phyloP scores from a whole-genome alignment of 805 yeast species.

The Ogataea kodamae region DNA sequence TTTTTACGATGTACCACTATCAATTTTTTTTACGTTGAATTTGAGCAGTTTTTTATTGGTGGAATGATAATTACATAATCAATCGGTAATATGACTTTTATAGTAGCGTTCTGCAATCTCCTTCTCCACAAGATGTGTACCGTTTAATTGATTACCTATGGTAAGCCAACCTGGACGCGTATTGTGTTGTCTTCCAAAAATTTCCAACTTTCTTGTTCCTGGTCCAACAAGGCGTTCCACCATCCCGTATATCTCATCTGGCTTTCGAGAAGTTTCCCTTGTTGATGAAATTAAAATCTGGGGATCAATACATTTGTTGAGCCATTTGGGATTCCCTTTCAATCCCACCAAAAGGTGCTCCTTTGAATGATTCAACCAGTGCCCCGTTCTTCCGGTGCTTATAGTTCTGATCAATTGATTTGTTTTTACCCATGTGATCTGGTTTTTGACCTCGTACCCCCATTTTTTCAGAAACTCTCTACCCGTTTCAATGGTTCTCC shows the following conservation, averaged over 20 bases:
- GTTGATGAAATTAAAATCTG: slow-evolving; percentile 80
- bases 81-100: too few relatives aligned
- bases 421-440: slow-evolving; percentile 85
- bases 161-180: slow-evolving; percentile 88
- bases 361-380: slow-evolving; percentile 93
- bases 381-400: slow-evolving; percentile 95
- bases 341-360: slow-evolving; percentile 85
- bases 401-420: slow-evolving; percentile 86
- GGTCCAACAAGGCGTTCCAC: slow-evolving; percentile 81
- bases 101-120: slow-evolving; percentile 39
- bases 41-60: slow-evolving; percentile 9
- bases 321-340: slow-evolving; percentile 77
- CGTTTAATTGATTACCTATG: slow-evolving; percentile 73
- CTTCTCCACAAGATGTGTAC: slow-evolving; percentile 53
- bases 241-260: slow-evolving; percentile 84
- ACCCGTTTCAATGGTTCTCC: slow-evolving; percentile 87
- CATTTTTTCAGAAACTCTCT: slow-evolving; percentile 69
- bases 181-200: slow-evolving; percentile 86
- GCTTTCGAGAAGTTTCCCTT: slow-evolving; percentile 85
- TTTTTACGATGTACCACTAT: slow-evolving; percentile 11
- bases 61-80: slow-evolving; percentile 3
- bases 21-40: slow-evolving; percentile 6
- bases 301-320: slow-evolving; percentile 60
- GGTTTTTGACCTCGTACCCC: slow-evolving; percentile 81
- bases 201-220: slow-evolving; percentile 74